Evolutionary conservation across 2,329 filamentous ascomycete species (phyloP).

Genomic region (Xylariales sp.): DNA sequence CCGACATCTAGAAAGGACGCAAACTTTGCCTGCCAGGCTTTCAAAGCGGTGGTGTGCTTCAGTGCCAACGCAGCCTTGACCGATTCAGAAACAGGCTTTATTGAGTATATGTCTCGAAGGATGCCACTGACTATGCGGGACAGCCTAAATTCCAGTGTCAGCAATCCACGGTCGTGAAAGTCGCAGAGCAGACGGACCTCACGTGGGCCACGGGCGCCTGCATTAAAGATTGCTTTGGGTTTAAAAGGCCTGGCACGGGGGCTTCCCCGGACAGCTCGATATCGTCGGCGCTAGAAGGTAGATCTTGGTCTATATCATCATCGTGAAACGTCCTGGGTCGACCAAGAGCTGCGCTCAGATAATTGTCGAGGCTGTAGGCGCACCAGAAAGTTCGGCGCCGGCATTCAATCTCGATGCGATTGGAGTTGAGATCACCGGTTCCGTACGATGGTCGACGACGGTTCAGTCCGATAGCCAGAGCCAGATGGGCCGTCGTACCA

Average conservation of each 20-base stretch:
- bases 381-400: slow-evolving; percentile 55
- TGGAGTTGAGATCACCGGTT: neutral
- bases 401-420: slow-evolving; percentile 31
- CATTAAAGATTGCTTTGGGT: slow-evolving; percentile 28
- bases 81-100: slow-evolving; percentile 26
- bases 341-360: slow-evolving; percentile 58
- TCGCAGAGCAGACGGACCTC: no score
- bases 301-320: slow-evolving; percentile 60
- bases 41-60: slow-evolving; percentile 25
- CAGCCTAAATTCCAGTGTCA: slow-evolving; percentile 4
- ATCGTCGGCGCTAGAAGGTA: slow-evolving; percentile 52
- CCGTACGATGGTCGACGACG: no score
- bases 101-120: slow-evolving; percentile 30
- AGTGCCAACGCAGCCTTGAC: slow-evolving; percentile 22
- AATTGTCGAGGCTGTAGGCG: slow-evolving; percentile 59
- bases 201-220: slow-evolving; percentile 31
- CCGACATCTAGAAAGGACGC: slow-evolving; percentile 34
- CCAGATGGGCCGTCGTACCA: slow-evolving; percentile 35
- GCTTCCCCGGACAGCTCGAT: no score
- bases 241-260: no score
- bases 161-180: no score
- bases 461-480: slow-evolving; percentile 34
- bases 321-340: slow-evolving; percentile 58
- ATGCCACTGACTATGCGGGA: slow-evolving; percentile 30
- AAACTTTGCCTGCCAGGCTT: slow-evolving; percentile 30